Evolutionary conservation across 106 monocot genomes (phyloP), one percentile per base, ranked within the genome.

Genomic region (Apostasia ramifera): DNA sequence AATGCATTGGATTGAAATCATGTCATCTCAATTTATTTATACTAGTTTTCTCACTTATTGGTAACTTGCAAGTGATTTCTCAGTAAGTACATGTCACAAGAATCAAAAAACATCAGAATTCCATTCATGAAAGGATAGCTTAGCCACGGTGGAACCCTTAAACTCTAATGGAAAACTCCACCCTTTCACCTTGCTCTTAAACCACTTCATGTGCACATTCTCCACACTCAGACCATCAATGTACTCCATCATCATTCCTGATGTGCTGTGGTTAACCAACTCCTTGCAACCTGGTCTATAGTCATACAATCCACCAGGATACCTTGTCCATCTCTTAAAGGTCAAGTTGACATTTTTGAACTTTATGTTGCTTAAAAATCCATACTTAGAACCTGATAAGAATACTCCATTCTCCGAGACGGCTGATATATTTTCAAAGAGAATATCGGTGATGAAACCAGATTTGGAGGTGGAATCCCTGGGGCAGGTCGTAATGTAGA

Each of bases 361-460:
- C 14, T 70, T 88, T 44, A 98, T 41, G 58, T 85, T 70, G 44
- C 71, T 70, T 15, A 98, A 69, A 47, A 87, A 75, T 6, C 85
- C 97, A 7, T 75, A 76, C 6, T 50, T 65, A 5, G 97, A 87
- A 26, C 97, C 97, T 10, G 97, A 81, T 48, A 98, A 67, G 79
- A 98, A 92, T 15, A 98, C 80, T 12, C 97, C 97, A 60, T 98
- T 98, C 59, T 98, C 97, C 4, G 97, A 89, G 2, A 83, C 73
- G 4, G 89, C 76, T 8, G 92, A 73, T 55, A 98, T 93, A 73
- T 98, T 98, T 6, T 85, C 75, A 58, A 98, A 98, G 12, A 67
- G 67, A n/a, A 98, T 53, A 40, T 87, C 71, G 1, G 97, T 87
- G 40, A 98, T 90, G 26, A 81, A 70, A 5, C 97, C 92, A 2